A percentile compares a stretch with the other conserved stretches of the same genome.
Evolutionary conservation across 2,329 filamentous ascomycete genomes (phyloP).

Genomic region (Penicillium capsulatum): DNA sequence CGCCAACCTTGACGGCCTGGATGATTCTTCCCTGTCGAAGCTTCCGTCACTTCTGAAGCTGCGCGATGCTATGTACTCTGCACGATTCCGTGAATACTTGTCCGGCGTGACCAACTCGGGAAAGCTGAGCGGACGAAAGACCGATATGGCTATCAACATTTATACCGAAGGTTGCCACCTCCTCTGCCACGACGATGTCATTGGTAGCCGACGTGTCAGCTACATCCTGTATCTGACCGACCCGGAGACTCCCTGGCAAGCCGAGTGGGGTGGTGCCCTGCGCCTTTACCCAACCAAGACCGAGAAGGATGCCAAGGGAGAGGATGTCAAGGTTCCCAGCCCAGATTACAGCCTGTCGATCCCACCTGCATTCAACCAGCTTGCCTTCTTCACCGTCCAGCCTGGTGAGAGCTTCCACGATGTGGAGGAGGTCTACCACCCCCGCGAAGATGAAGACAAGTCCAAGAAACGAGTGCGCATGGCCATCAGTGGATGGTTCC

Average conservation of each 20-base stretch:
- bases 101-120: conserved; percentile 81
- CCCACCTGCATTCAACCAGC: conserved; percentile 92
- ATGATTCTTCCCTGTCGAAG: conserved; percentile 77
- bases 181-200: conserved; percentile 96
- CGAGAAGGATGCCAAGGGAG: conserved; percentile 63
- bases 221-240: conserved; percentile 96
- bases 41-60: conserved; percentile 84
- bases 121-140: conserved; percentile 84
- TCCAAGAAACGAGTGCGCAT: conserved; percentile 69
- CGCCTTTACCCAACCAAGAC: conserved; percentile 74
- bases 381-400: conserved; percentile 97
- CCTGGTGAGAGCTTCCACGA: conserved; percentile 99
- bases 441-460: conserved; percentile 55
- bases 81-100: conserved; percentile 82
- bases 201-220: conserved; percentile 91
- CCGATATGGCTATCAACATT: conserved; percentile 98
- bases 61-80: conserved; percentile 92
- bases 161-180: conserved; percentile 96
- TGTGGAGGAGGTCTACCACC: conserved; percentile 92
- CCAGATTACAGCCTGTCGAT: conserved; percentile 78
- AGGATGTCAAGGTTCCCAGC: conserved; percentile 72
- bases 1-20: conserved; percentile 90
- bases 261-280: conserved; percentile 88
- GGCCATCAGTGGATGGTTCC: conserved; percentile 98
- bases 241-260: conserved; percentile 83